phyloP scores from a whole-genome alignment of 192 early-diverging fungal genomes.

The Coemansia sp. region DNA sequence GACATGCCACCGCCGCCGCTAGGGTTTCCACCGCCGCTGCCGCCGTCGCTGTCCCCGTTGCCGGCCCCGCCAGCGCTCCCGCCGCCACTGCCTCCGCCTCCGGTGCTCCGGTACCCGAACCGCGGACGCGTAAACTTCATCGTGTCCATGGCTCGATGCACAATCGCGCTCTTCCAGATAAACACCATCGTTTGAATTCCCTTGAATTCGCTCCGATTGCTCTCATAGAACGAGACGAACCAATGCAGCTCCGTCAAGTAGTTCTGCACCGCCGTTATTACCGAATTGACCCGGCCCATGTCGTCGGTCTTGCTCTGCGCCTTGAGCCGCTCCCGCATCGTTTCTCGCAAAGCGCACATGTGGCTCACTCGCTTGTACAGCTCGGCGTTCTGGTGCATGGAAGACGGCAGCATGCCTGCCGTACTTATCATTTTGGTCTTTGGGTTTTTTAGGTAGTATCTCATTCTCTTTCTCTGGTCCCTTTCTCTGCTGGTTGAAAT shows the following conservation, averaged over 20 bases:
- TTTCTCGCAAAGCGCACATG: constrained; percentile 45
- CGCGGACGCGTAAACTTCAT: constrained; percentile 21
- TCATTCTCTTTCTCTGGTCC: constrained; percentile 11
- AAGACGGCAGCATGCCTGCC: constrained; percentile 27
- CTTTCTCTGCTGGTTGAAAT: background rate
- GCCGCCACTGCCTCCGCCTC: constrained; percentile 15
- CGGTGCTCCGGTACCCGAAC: constrained; percentile 20
- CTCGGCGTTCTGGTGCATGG: constrained; percentile 48
- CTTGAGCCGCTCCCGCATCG: constrained; percentile 49
- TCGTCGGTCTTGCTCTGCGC: constrained; percentile 45
- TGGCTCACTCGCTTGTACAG: constrained; percentile 37
- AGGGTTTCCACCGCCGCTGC: constrained; percentile 7
- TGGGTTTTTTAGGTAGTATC: constrained; percentile 41
- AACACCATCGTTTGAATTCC: constrained; percentile 39
- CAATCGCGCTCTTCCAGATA: constrained; percentile 53
- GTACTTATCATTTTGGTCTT: constrained; percentile 44
- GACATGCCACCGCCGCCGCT: background rate
- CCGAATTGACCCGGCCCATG: constrained; percentile 19
- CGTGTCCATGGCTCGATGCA: constrained; percentile 29
- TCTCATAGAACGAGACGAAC: constrained; percentile 40
- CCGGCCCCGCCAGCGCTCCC: constrained; percentile 5
- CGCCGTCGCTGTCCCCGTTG: background rate
- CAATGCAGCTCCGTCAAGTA: constrained; percentile 50
- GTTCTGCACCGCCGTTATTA: constrained; percentile 29
- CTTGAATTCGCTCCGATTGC: constrained; percentile 31